A percentile compares a stretch with the other conserved stretches of the same genome.
These are phyloP conservation scores for Tilletia indica DNA, from an alignment of 1,284 basidiomycete species.

Conservation along the genomic window DNA sequence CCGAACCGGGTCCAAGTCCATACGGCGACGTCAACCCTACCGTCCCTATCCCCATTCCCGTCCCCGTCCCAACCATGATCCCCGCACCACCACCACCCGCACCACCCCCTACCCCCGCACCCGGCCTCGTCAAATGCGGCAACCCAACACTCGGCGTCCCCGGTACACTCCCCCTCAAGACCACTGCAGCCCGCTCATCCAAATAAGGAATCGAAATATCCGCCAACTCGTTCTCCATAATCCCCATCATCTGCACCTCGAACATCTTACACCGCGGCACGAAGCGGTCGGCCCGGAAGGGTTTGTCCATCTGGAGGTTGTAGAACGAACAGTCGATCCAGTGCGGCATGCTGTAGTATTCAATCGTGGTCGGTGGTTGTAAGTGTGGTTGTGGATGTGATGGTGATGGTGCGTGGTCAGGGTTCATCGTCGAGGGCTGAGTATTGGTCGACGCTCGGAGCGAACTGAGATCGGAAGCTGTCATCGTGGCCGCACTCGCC, in stretches of 20 bases:
- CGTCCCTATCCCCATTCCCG: neutral
- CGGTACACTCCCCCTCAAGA: neutral
- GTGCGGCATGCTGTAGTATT: conserved; percentile 52
- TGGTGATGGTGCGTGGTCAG: neutral
- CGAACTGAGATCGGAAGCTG: neutral
- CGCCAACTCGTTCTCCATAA: conserved; percentile 52
- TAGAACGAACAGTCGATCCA: conserved; percentile 56
- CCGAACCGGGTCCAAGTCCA: conserved; percentile 29
- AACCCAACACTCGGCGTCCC: neutral
- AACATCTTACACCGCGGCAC: conserved; percentile 56
- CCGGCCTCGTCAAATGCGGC: neutral
- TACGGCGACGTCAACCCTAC: neutral
- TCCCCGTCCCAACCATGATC: neutral
- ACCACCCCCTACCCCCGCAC: neutral
- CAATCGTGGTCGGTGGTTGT: conserved; percentile 1
- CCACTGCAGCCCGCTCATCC: conserved; percentile 23
- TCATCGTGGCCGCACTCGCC: neutral
- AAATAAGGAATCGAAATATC: conserved; percentile 51
- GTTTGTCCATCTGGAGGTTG: conserved; percentile 54
- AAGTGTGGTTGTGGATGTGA: neutral
- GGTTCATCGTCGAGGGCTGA: neutral
- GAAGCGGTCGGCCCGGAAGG: conserved; percentile 50
- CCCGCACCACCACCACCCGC: neutral
- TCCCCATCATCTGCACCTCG: conserved; percentile 53
- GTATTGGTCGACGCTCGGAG: neutral